Base-by-base conservation (phyloP, 495 filamentous ascomycete species). In the Penicillium angulare region DNA sequence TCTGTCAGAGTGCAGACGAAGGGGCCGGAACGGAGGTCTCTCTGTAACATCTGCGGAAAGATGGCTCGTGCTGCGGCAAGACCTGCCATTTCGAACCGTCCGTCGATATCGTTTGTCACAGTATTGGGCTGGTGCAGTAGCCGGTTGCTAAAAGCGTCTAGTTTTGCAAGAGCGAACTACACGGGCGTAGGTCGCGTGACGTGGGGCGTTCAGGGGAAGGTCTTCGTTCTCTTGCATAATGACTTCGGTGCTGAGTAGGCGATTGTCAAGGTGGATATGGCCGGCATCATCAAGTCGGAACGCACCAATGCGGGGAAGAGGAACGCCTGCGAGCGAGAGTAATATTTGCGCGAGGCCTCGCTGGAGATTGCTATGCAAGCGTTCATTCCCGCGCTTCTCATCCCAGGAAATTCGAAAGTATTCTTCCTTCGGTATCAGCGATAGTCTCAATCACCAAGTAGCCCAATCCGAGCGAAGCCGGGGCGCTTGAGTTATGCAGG, bases 161-260 rank as follows among this genome's bases (percentile, higher is more conserved):
- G 67, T 66, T 0, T 55, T 21, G 10, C 61, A 42, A 47, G 57
- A 72, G 2, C 56, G 20, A 4, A 71, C 67, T 2, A 50, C 46
- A n/a, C 47, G 52, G 0, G 24, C 6, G 43, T 66, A 68, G 2
- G 68, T 72, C 1, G 53, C 16, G 27, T 58, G 45, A 6, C 64
- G 35, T 41, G 29, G 48, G 7, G 74, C 66, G 0, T 51, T 65
- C 5, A 43, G 7, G 5, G 66, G 59, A 21, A 66, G 57, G 4
- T 57, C 56, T 13, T 59, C 63, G 46, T 72, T 74, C 42, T 74
- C 67, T 3, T 67, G 45, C n/a, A 58, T 34, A 15, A 59, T 47
- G n/a, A 67, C 44, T 2, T 34, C 43, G 49, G 59, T 56, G 6
- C 38, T 45, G 1, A 73, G 51, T 5, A 68, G 69, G 0, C 68